These are phyloP conservation scores for Elsinoe fawcettii DNA, from an alignment of 2,329 filamentous ascomycete species.

Conservation along the genomic window DNA sequence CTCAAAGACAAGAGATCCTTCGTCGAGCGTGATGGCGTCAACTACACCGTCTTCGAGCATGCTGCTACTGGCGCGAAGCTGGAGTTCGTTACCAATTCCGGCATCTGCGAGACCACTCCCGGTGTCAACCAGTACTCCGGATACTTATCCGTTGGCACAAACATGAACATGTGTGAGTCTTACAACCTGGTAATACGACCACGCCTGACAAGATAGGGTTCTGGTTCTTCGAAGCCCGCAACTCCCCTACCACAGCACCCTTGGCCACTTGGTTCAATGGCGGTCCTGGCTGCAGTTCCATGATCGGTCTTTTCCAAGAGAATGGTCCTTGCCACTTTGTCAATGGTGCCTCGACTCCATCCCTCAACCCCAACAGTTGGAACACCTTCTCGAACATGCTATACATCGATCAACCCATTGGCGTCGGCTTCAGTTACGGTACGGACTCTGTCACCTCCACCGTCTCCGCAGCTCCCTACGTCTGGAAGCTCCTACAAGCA, in stretches of 20 bases:
- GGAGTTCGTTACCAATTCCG: slow-evolving; percentile 12
- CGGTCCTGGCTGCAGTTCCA: slow-evolving; percentile 55
- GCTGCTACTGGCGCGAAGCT: slow-evolving; percentile 16
- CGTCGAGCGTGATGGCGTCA: slow-evolving; percentile 16
- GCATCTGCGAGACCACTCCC: slow-evolving; percentile 42
- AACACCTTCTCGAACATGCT: slow-evolving; percentile 36
- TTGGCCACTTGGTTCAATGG: slow-evolving; percentile 58
- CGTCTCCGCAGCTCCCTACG: slow-evolving; percentile 39
- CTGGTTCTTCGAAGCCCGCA: slow-evolving; percentile 52
- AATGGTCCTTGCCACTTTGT: slow-evolving; percentile 43
- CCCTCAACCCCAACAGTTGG: slow-evolving; percentile 39
- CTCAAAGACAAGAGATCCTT: slow-evolving; percentile 15
- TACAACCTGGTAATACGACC: background rate
- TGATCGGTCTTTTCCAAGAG: slow-evolving; percentile 55
- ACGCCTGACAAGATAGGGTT: slow-evolving; percentile 35
- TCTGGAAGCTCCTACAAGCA: slow-evolving; percentile 52
- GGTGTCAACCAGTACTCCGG: slow-evolving; percentile 39
- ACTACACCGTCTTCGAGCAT: slow-evolving; percentile 18
- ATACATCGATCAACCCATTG: slow-evolving; percentile 35
- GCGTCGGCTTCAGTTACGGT: slow-evolving; percentile 38
- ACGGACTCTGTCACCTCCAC: slow-evolving; percentile 35
- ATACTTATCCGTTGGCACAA: slow-evolving; percentile 35
- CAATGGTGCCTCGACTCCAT: slow-evolving; percentile 36
- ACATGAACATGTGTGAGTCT: slow-evolving; percentile 27
- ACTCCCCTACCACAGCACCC: slow-evolving; percentile 40